Evolutionary conservation across 441 rosid genomes (phyloP).

Genomic region (Flueggea neowawraea): DNA sequence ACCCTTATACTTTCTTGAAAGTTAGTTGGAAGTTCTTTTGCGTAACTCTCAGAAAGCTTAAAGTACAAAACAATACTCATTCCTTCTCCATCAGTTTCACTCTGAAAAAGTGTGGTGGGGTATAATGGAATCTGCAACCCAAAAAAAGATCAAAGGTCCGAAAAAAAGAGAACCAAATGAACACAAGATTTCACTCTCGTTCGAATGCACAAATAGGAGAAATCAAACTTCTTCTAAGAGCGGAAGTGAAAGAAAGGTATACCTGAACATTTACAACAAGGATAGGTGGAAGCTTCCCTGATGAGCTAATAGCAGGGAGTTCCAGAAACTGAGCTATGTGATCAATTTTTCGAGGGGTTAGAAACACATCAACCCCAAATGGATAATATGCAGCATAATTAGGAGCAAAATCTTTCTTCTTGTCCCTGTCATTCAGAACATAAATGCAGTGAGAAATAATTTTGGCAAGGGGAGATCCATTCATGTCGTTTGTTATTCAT

Average conservation of each 20-base stretch:
- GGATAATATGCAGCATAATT: slow-evolving; percentile 83
- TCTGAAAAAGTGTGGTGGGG: slow-evolving; percentile 68
- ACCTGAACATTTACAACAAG: slow-evolving; percentile 97
- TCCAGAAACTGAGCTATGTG: slow-evolving; percentile 79
- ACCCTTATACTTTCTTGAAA: slow-evolving; percentile 80
- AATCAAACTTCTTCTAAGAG: slow-evolving; percentile 1
- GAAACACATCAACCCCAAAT: slow-evolving; percentile 85
- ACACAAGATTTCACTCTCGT: not conserved
- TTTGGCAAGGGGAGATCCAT: no score
- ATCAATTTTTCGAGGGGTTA: slow-evolving; percentile 62
- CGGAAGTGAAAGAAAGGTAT: slow-evolving; percentile 10
- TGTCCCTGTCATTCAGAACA: slow-evolving; percentile 57
- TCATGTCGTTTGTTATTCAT: no score
- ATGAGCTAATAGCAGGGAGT: slow-evolving; percentile 53
- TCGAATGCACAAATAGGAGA: not conserved
- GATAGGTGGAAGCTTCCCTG: slow-evolving; percentile 60
- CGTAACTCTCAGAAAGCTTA: slow-evolving; percentile 69
- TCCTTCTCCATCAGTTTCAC: slow-evolving; percentile 88
- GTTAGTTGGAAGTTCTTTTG: slow-evolving; percentile 58
- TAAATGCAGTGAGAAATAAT: slow-evolving; percentile 8
- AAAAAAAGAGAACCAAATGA: not conserved
- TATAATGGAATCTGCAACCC: slow-evolving; percentile 69
- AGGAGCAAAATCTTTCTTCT: slow-evolving; percentile 76
- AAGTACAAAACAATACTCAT: slow-evolving; percentile 76
- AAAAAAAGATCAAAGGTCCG: slow-evolving; percentile 1